Conservation (phyloP, 495 filamentous ascomycete species). For the Parathielavia hyrcaniae region DNA sequence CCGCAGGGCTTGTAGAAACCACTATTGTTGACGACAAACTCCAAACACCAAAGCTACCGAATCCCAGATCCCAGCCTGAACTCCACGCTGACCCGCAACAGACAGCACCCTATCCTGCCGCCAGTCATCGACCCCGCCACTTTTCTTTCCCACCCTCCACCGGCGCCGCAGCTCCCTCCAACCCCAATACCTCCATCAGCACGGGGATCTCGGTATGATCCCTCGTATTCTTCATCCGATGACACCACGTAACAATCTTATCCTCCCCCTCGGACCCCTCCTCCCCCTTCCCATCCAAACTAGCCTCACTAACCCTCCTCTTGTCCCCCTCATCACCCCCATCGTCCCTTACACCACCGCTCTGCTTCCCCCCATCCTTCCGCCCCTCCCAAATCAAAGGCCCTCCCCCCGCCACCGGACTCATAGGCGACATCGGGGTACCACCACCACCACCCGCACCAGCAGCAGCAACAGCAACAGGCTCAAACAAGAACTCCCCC, state of each 20-base stretch:
- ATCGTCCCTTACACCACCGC: not conserved
- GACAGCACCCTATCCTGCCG: constrained; percentile 16
- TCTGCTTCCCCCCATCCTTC: not conserved
- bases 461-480: constrained; percentile 8
- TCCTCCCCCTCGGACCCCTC: constrained; percentile 33
- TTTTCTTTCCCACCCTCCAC: constrained; percentile 41
- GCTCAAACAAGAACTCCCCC: constrained; percentile 78
- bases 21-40: not conserved
- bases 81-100: not conserved
- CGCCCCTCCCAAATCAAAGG: not conserved
- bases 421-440: constrained; percentile 28
- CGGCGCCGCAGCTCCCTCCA: constrained; percentile 42
- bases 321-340: not conserved
- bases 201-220: constrained; percentile 69
- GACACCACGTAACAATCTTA: constrained; percentile 67
- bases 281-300: constrained; percentile 28
- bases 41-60: constrained; percentile 2
- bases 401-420: constrained; percentile 19
- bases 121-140: constrained; percentile 37
- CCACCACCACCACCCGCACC: not conserved
- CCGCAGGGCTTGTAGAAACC: not conserved
- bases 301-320: constrained; percentile 18
- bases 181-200: constrained; percentile 55
- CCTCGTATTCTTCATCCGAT: constrained; percentile 73
- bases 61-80: not conserved